phyloP scores from a whole-genome alignment of 139 green algal genomes.

The Coccomyxa sp. region DNA sequence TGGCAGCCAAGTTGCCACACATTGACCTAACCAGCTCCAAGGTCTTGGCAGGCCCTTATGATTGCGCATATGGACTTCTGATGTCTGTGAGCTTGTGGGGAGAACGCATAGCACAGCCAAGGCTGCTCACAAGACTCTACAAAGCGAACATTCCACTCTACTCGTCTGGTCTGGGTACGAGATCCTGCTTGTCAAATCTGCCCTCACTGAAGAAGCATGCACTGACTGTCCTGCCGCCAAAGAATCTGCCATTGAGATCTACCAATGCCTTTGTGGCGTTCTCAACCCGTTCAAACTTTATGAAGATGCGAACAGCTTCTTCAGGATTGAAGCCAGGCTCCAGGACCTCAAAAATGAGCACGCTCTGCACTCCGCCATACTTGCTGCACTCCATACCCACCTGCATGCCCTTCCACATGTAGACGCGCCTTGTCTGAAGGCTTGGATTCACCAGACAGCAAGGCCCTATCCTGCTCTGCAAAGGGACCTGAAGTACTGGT shows the following conservation, averaged over 20 bases:
- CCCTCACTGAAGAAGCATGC: constrained; percentile 83
- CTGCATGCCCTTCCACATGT: too few relatives aligned
- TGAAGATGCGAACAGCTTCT: constrained; percentile 85
- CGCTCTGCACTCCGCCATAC: constrained; percentile 73
- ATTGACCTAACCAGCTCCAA: too few relatives aligned
- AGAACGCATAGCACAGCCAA: too few relatives aligned
- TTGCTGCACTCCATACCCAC: constrained; percentile 85
- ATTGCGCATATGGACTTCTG: too few relatives aligned
- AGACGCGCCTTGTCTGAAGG: too few relatives aligned
- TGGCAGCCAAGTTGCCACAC: too few relatives aligned
- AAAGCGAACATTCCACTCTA: background rate
- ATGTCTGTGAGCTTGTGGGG: too few relatives aligned
- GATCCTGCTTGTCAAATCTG: constrained; percentile 50
- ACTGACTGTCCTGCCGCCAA: constrained; percentile 72
- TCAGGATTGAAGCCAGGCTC: constrained; percentile 51
- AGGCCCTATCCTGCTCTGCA: too few relatives aligned
- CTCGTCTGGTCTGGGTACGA: constrained; percentile 15
- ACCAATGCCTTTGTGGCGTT: constrained; percentile 68
- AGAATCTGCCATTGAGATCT: constrained; percentile 80
- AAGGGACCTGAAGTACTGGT: too few relatives aligned
- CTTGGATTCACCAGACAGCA: too few relatives aligned
- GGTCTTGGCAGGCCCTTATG: too few relatives aligned
- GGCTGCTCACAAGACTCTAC: too few relatives aligned
- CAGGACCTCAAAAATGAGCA: constrained; percentile 93
- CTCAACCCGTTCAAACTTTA: constrained; percentile 80